Conservation (phyloP, 495 filamentous ascomycete species). For the Chaetomium fimeti region DNA sequence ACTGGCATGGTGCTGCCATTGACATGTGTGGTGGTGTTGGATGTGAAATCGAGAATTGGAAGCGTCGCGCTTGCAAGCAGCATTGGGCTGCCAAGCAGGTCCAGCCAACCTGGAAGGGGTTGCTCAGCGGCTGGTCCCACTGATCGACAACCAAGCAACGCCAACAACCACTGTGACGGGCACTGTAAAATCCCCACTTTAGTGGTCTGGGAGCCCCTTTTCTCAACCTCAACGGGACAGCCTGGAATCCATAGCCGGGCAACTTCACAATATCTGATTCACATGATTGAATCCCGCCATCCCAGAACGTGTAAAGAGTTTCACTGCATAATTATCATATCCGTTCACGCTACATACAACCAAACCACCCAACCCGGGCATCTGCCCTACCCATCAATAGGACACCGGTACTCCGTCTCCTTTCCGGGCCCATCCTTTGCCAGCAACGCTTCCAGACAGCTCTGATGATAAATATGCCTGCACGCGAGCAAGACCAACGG, state of each 20-base stretch:
- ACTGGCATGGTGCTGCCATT: conserved; percentile 43
- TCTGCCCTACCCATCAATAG: conserved; percentile 49
- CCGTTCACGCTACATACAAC: conserved; percentile 4
- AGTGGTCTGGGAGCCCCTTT: neutral
- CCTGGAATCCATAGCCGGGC: no score
- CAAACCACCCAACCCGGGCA: neutral
- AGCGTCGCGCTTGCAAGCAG: conserved; percentile 4
- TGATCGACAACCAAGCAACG: conserved; percentile 6
- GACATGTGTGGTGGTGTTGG: neutral
- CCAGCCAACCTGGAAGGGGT: neutral
- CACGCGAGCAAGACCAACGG: conserved; percentile 60
- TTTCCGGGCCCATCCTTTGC: conserved; percentile 43
- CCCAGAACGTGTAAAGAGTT: neutral
- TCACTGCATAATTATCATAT: neutral
- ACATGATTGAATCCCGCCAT: neutral
- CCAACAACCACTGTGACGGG: neutral
- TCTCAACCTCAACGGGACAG: neutral
- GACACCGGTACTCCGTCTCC: conserved; percentile 53
- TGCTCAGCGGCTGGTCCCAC: conserved; percentile 4
- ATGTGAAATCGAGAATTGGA: conserved; percentile 1
- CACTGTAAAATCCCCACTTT: neutral
- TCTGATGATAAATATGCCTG: conserved; percentile 62
- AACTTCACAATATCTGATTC: no score
- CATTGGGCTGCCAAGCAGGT: no score
- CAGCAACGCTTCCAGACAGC: conserved; percentile 57